These are phyloP conservation scores for Solanum verrucosum DNA, from an alignment of 257 asterid species.

Conservation along the genomic window DNA sequence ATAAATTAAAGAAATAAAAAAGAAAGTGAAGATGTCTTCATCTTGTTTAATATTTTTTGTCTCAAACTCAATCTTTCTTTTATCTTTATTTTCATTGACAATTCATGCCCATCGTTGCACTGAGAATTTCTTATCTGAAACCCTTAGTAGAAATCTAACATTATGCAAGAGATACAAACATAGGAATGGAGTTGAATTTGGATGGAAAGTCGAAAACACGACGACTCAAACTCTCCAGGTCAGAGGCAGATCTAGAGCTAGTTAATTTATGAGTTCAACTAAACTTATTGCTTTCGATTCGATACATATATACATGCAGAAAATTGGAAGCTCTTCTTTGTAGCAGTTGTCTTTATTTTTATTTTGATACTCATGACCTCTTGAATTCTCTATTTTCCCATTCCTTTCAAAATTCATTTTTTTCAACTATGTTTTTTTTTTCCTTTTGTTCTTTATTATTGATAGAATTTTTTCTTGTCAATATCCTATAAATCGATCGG, in stretches of 20 bases:
- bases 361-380: not conserved
- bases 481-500: not conserved
- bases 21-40: not conserved
- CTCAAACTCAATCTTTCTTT: not conserved
- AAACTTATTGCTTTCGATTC: not conserved
- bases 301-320: not conserved
- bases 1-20: not conserved
- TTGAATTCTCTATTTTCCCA: not conserved
- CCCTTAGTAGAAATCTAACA: not conserved
- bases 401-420: not conserved
- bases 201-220: constrained; percentile 24
- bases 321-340: not conserved
- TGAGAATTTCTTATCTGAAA: constrained; percentile 7
- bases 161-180: constrained; percentile 22
- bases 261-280: not conserved
- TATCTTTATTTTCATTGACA: not conserved
- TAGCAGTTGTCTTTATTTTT: not conserved
- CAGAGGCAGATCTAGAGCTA: not conserved
- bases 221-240: constrained; percentile 2
- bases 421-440: not conserved
- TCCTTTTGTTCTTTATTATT: not conserved
- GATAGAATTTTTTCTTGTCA: not conserved
- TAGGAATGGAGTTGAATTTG: constrained; percentile 32
- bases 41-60: not conserved
- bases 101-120: constrained; percentile 20